A percentile compares a stretch with the other conserved stretches of the same genome.
These are phyloP conservation scores for Epichloe typhina DNA, from an alignment of 2,329 filamentous ascomycete species.

Conservation along the genomic window DNA sequence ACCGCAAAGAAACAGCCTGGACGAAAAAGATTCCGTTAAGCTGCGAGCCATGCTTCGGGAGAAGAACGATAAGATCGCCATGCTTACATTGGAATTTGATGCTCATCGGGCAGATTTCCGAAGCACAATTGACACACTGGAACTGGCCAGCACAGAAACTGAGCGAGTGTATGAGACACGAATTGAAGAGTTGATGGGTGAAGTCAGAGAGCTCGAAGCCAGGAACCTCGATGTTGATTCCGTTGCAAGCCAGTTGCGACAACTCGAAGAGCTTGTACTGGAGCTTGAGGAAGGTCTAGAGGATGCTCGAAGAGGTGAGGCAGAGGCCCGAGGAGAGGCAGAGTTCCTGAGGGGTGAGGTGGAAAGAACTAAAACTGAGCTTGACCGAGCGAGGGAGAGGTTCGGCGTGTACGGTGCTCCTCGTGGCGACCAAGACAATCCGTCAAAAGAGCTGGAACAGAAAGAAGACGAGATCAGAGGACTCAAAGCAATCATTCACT, in stretches of 20 bases:
- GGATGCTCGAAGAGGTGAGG: constrained; percentile 85
- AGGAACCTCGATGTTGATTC: constrained; percentile 80
- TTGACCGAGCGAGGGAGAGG: constrained; percentile 80
- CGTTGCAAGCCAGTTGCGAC: constrained; percentile 82
- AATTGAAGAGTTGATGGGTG: constrained; percentile 72
- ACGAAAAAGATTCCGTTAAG: constrained; percentile 62
- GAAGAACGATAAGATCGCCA: constrained; percentile 92
- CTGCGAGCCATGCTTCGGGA: constrained; percentile 75
- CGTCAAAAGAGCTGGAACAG: constrained; percentile 70
- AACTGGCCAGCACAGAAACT: constrained; percentile 90
- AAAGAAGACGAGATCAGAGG: constrained; percentile 96
- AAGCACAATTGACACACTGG: constrained; percentile 90
- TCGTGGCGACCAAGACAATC: constrained; percentile 30
- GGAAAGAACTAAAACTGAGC: constrained; percentile 75
- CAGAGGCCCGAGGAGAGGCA: constrained; percentile 88
- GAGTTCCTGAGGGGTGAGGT: constrained; percentile 93
- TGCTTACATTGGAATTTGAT: constrained; percentile 90
- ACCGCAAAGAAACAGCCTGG: constrained; percentile 34
- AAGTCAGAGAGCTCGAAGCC: constrained; percentile 71
- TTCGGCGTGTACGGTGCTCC: constrained; percentile 28
- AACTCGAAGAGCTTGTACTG: constrained; percentile 89
- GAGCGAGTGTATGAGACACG: constrained; percentile 91
- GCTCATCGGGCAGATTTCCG: constrained; percentile 89
- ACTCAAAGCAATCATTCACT: constrained; percentile 95
- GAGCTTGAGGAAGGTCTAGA: constrained; percentile 94